Evolutionary conservation across 2,329 filamentous ascomycete species (phyloP).

Genomic region (Beauveria sp.): DNA sequence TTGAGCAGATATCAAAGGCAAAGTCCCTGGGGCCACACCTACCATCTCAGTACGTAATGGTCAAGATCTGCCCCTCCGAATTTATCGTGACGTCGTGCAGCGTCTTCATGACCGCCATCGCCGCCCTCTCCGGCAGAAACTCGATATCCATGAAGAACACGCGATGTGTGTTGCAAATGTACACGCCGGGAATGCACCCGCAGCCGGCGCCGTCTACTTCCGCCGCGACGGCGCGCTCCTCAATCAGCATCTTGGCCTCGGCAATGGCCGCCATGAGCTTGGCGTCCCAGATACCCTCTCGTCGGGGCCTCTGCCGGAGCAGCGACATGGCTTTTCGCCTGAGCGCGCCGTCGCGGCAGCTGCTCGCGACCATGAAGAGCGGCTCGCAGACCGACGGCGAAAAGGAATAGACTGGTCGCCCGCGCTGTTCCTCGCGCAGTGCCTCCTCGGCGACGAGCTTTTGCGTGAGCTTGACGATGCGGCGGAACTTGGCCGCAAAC

Average conservation of each 20-base stretch:
- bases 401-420: constrained; percentile 8
- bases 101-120: constrained; percentile 7
- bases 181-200: background rate
- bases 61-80: background rate
- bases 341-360: constrained; percentile 1
- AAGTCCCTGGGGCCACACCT: no score
- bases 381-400: constrained; percentile 8
- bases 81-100: background rate
- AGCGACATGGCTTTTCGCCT: constrained; percentile 5
- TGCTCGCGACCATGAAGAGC: constrained; percentile 7
- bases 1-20: background rate
- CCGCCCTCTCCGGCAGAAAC: background rate
- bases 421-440: background rate
- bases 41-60: background rate
- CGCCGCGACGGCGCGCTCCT: constrained; percentile 3
- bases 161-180: constrained; percentile 5
- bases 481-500: background rate
- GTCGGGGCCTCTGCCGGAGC: constrained; percentile 5
- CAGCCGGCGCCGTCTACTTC: background rate
- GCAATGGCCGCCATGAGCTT: constrained; percentile 11
- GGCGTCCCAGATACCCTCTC: constrained; percentile 11
- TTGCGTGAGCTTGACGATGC: constrained; percentile 5
- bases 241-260: constrained; percentile 11
- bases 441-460: constrained; percentile 5
- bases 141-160: constrained; percentile 10